Percentiles rank a stretch among this genome's conserved stretches.
Evolutionary conservation across 1,139 yeast genomes (phyloP).

Genomic region (Kodamaea sp.): DNA sequence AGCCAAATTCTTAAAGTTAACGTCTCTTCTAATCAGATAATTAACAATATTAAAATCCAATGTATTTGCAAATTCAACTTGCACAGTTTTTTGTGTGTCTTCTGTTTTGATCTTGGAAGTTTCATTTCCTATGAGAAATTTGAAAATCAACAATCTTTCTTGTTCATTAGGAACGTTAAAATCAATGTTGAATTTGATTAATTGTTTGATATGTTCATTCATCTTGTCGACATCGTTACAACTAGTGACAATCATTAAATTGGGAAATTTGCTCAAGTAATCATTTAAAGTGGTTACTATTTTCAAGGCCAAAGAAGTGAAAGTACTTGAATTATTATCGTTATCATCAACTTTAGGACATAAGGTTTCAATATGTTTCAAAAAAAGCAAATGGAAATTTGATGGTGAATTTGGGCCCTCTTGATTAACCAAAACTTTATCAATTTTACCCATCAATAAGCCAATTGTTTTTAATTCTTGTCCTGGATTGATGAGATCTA

Average conservation of each 20-base stretch:
- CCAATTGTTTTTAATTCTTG: constrained; percentile 82
- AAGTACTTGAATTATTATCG: constrained; percentile 53
- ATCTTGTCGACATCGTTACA: constrained; percentile 69
- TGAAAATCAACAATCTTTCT: constrained; percentile 66
- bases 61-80: constrained; percentile 16
- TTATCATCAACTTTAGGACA: constrained; percentile 64
- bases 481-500: constrained; percentile 58
- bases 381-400: constrained; percentile 44
- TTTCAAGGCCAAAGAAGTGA: constrained; percentile 57
- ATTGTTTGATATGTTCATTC: constrained; percentile 62
- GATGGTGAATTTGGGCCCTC: constrained; percentile 14
- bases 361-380: constrained; percentile 73
- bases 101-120: constrained; percentile 11
- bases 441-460: constrained; percentile 69
- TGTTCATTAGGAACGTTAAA: constrained; percentile 74
- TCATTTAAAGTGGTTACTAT: constrained; percentile 58
- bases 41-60: constrained; percentile 21
- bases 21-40: constrained; percentile 45
- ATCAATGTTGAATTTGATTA: constrained; percentile 72
- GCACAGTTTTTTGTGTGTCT: constrained; percentile 13
- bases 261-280: constrained; percentile 35
- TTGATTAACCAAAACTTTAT: constrained; percentile 37
- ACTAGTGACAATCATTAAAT: constrained; percentile 62
- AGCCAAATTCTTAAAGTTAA: constrained; percentile 59
- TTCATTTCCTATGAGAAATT: constrained; percentile 38